Evolutionary conservation across 306 rosid species (phyloP), one percentile per base, ranked within the genome.

Genomic region (Erythrophleum fordii): DNA sequence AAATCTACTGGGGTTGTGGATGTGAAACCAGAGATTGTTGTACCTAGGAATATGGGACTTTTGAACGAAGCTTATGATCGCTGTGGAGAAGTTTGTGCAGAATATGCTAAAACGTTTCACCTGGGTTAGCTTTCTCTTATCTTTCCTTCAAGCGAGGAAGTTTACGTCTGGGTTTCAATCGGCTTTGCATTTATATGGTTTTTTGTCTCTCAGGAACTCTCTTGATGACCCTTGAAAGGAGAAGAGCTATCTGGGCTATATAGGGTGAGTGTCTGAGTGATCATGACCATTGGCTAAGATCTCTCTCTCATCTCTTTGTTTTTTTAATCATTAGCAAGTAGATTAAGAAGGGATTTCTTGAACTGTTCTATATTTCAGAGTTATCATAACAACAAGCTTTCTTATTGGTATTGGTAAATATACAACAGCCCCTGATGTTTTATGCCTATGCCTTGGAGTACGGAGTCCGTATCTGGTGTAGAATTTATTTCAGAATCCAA

Each of bases 191-290:
- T 84, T 58, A 61, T 59, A 20, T 58, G 77, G 37, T 34, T 8
- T 82, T 72, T 83, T 81, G 18, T 42, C 42, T 76, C 77, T 73
- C 87, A 92, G 97, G 97, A 74, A 92, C 97, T 81, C 87, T 92
- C 67, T 85, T 92, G 45, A 92, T 92, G 97, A 92, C 97, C 28
- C 88, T 94, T 6, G 93, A 88, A 80, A 87, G 93, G 77, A 81
- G 86, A 84, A 84, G 89, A 85, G 97, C 97, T 80, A 89, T 92
- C 62, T 92, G 97, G 97, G 97, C 97, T 71, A 92, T 92, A 79
- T 90, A 92, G 69, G 97, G 97, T n/a, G n/a, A n/a, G n/a, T n/a
- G n/a, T n/a, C n/a, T 92, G 85, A 85, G 92, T 84, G 82, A 60
- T 75, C 69, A n/a, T 61, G 44, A 44, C 72, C 39, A 31, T 31